Base-by-base conservation (phyloP, 163 green algal species). In the Scenedesmus sp. region DNA sequence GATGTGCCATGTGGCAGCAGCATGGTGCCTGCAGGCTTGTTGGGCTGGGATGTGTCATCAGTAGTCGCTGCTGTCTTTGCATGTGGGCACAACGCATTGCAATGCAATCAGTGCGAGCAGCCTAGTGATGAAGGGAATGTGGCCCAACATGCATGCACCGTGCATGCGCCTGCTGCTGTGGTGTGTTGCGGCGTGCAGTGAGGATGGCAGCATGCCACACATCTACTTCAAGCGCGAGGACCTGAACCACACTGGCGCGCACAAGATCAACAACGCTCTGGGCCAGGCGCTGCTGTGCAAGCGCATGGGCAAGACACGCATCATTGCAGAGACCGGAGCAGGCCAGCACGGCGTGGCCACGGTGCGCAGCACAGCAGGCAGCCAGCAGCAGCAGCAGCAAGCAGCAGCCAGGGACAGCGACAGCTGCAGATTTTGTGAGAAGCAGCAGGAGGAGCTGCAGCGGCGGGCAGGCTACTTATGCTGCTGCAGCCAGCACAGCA, bases 241-340 rank as follows among this genome's bases (percentile, higher is more conserved):
- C 92, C 95, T 99, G 18, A 99, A 99, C 94, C 98, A 99, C 96
- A 99, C 98, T 0, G 98, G 98, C 54, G 98, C 98, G 3, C 98
- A 99, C 95, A 99, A 99, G 95, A 99, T 99, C 95, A 99, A 99
- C 96, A 99, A 99, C 94, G 98, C 98, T 0, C 94, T 99, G 18
- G 98, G 98, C 0, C 98, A 99, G 94, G 98, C 96, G 15, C 92
- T 99, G 93, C 95, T 99, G 89, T 99, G 97, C 95, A 97, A 98
- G 94, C 96, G 97, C 54, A 98, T 99, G 96, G 97, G 96, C 86
- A 99, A 99, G 96, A 95, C 98, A 91, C 96, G 98, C 91, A 99
- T 99, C 94, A 99, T 99, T 87, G 98, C 98, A 18, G 98, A 99
- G 95, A 99, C 98, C 4, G 98, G 98, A 23, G 98, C 98, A 10